These are phyloP conservation scores for Ogataea wickerhamii DNA, from an alignment of 805 yeast species.

Conservation along the genomic window DNA sequence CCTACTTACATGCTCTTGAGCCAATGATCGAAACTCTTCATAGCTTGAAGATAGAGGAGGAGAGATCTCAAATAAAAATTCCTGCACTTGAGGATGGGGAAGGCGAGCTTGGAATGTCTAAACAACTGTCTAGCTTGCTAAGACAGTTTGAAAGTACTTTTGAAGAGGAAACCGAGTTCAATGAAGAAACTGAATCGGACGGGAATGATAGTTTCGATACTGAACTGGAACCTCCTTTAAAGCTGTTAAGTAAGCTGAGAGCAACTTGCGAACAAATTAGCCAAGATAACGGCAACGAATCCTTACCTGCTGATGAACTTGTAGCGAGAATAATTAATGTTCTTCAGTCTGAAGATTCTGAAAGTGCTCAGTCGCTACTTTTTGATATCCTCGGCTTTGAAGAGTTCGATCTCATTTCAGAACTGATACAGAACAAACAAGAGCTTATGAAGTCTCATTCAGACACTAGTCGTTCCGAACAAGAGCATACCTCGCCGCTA, in stretches of 20 bases:
- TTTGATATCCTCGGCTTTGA: conserved; percentile 85
- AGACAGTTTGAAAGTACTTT: conserved; percentile 32
- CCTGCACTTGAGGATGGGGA: conserved; percentile 34
- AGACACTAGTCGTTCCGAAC: neutral
- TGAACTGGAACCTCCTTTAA: conserved; percentile 6
- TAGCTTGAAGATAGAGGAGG: conserved; percentile 28
- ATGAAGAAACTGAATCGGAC: conserved; percentile 11
- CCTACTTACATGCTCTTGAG: conserved; percentile 77
- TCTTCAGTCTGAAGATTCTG: conserved; percentile 37
- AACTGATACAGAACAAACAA: conserved; percentile 47
- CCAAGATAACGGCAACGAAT: conserved; percentile 27
- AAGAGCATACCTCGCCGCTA: conserved; percentile 20
- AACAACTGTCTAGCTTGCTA: conserved; percentile 24
- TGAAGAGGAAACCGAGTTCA: conserved; percentile 21
- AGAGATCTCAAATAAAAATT: conserved; percentile 17
- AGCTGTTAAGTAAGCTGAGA: conserved; percentile 18
- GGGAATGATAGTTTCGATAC: conserved; percentile 1
- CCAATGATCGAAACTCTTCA: conserved; percentile 54
- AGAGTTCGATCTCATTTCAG: conserved; percentile 73
- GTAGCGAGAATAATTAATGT: conserved; percentile 31
- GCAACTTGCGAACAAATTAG: conserved; percentile 25
- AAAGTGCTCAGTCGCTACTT: conserved; percentile 64
- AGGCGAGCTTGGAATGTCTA: conserved; percentile 25
- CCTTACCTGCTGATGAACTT: conserved; percentile 17
- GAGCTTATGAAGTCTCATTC: conserved; percentile 26